A percentile compares a stretch with the other conserved stretches of the same genome.
These are phyloP conservation scores for Noccaea bulbosa DNA, from an alignment of 345 rosid species.

Conservation along the genomic window DNA sequence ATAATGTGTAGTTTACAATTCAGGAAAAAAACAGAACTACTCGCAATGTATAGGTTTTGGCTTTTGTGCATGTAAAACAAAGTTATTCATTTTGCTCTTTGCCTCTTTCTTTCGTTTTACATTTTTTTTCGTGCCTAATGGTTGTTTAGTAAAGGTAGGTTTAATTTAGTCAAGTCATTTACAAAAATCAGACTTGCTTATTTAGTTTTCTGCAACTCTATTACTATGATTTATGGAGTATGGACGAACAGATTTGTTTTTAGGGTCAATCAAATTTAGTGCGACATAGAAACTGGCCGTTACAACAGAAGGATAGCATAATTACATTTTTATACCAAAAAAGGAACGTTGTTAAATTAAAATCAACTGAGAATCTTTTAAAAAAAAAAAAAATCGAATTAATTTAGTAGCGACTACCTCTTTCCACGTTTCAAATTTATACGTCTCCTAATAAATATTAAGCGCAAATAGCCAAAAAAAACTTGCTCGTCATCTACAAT, in stretches of 20 bases:
- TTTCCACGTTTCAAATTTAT: conserved; percentile 3
- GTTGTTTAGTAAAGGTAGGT: background rate
- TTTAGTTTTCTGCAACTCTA: background rate
- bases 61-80: background rate
- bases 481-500: conserved; percentile 23
- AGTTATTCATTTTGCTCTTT: background rate
- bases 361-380: conserved; percentile 12
- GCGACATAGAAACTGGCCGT: conserved; percentile 17
- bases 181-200: background rate
- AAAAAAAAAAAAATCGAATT: background rate
- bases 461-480: conserved; percentile 35
- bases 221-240: too few species aligned
- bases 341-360: conserved; percentile 5
- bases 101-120: background rate
- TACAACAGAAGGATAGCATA: conserved; percentile 16
- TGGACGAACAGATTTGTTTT: background rate
- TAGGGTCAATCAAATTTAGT: conserved; percentile 15
- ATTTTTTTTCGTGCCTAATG: background rate
- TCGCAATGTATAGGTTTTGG: background rate
- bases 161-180: background rate
- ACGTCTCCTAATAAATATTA: conserved; percentile 28
- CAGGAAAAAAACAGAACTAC: background rate
- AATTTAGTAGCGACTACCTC: conserved; percentile 15
- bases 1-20: background rate
- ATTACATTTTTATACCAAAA: background rate